These are phyloP conservation scores for Ascochyta clinopodiicola DNA, from an alignment of 2,329 filamentous ascomycete genomes.

Conservation along the genomic window DNA sequence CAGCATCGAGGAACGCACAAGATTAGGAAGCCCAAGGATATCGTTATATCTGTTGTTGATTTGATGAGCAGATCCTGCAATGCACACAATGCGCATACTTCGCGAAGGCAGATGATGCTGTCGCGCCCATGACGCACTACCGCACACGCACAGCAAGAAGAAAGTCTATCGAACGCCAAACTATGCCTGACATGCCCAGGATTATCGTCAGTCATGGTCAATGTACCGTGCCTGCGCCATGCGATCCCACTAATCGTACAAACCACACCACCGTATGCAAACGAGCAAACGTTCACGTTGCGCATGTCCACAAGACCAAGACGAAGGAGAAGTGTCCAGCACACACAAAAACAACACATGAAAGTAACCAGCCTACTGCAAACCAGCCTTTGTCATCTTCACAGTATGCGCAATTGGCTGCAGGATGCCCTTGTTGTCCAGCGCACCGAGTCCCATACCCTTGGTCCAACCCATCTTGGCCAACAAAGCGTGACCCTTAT, in stretches of 20 bases:
- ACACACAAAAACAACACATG: background rate
- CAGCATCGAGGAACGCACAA: too few species aligned
- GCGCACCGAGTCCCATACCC: constrained; percentile 81
- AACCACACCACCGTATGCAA: constrained; percentile 6
- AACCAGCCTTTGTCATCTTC: constrained; percentile 82
- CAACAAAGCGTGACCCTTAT: constrained; percentile 84
- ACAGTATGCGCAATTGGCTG: constrained; percentile 86
- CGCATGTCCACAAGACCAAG: background rate
- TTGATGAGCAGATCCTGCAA: background rate
- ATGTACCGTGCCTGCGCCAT: constrained; percentile 1
- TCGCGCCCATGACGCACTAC: background rate
- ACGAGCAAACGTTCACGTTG: background rate
- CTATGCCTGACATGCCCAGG: background rate
- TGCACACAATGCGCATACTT: background rate
- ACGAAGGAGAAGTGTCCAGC: background rate
- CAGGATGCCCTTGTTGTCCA: constrained; percentile 86
- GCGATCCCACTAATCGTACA: constrained; percentile 9
- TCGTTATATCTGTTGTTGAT: background rate
- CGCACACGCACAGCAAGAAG: too few species aligned
- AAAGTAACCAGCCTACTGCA: constrained; percentile 49
- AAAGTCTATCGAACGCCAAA: constrained; percentile 5
- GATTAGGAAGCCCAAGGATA: too few species aligned
- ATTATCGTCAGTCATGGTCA: background rate
- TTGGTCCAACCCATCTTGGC: constrained; percentile 97
- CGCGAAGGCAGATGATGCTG: background rate